phyloP scores from a whole-genome alignment of 1,284 basidiomycete genomes.

The Termitomyces sp. region DNA sequence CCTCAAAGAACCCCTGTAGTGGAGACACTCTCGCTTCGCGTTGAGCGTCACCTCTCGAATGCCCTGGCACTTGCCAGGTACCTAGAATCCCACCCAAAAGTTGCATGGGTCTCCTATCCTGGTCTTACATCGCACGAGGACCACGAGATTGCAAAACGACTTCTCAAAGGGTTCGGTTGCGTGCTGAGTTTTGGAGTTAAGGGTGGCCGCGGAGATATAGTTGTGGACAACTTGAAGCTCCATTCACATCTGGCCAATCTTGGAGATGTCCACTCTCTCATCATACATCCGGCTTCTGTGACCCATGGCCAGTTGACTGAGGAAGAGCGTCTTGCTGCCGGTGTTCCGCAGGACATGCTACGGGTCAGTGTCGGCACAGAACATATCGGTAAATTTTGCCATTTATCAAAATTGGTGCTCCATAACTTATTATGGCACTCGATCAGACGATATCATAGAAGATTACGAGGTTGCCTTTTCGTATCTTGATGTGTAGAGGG shows the following conservation, averaged over 20 bases:
- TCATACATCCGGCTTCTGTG: constrained; percentile 71
- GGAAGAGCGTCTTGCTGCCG: constrained; percentile 56
- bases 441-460: constrained; percentile 14
- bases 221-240: constrained; percentile 56
- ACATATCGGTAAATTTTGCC: constrained; percentile 7
- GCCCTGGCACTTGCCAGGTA: constrained; percentile 43
- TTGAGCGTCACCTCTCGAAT: constrained; percentile 62
- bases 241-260: constrained; percentile 48
- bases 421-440: too few relatives aligned
- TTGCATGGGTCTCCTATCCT: constrained; percentile 58
- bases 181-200: constrained; percentile 65
- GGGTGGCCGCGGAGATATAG: constrained; percentile 31
- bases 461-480: constrained; percentile 16
- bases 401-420: too few relatives aligned
- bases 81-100: constrained; percentile 26
- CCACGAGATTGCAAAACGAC: constrained; percentile 44
- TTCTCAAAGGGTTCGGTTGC: constrained; percentile 50
- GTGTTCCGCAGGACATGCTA: constrained; percentile 74
- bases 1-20: constrained; percentile 18
- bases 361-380: constrained; percentile 28
- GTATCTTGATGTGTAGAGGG: constrained; percentile 1
- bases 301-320: constrained; percentile 69
- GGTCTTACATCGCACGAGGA: constrained; percentile 50
- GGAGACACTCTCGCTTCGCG: constrained; percentile 59
- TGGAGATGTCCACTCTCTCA: constrained; percentile 22